phyloP scores from a whole-genome alignment of 1,284 basidiomycete species.

The Trametes pubescens region DNA sequence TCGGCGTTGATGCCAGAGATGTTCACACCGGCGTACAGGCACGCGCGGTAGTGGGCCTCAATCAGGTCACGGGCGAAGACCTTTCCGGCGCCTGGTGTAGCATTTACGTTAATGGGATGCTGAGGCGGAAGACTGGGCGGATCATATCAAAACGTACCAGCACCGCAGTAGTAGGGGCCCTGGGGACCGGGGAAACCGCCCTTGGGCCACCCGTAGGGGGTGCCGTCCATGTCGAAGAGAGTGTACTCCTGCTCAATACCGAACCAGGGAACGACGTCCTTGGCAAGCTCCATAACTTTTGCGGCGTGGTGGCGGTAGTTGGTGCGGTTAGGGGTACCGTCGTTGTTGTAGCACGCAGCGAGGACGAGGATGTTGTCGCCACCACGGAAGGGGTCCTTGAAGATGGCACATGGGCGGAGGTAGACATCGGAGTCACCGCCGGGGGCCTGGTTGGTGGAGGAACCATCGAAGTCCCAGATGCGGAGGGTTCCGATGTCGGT shows the following conservation, averaged over 20 bases:
- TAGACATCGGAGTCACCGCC: conserved; percentile 97
- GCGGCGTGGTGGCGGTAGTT: conserved; percentile 93
- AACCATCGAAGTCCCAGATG: conserved; percentile 99
- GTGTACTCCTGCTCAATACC: conserved; percentile 99
- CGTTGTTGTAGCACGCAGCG: conserved; percentile 98
- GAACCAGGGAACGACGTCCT: conserved; percentile 92
- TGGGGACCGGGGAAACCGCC: conserved; percentile 99
- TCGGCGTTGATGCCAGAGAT: conserved; percentile 99
- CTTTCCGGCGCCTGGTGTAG: conserved; percentile 82
- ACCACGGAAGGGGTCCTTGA: conserved; percentile 99
- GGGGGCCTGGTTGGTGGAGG: conserved; percentile 96
- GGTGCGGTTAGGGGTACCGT: conserved; percentile 97
- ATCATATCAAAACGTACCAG: conserved; percentile 68
- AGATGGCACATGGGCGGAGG: conserved; percentile 96
- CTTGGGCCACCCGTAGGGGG: conserved; percentile 97
- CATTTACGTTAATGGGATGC: conserved; percentile 25
- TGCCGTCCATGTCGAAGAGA: conserved; percentile 93
- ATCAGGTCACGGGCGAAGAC: conserved; percentile 99
- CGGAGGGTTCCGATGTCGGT: conserved; percentile 89
- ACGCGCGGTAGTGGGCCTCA: conserved; percentile 98
- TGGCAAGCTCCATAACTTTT: conserved; percentile 93
- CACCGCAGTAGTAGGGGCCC: conserved; percentile 99
- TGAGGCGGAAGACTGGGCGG: conserved; percentile 9
- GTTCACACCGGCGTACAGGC: conserved; percentile 96
- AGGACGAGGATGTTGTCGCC: conserved; percentile 98